Evolutionary conservation across 2,329 filamentous ascomycete species (phyloP), one percentile per base, ranked within the genome.

Genomic region (Trichoderma koningii): DNA sequence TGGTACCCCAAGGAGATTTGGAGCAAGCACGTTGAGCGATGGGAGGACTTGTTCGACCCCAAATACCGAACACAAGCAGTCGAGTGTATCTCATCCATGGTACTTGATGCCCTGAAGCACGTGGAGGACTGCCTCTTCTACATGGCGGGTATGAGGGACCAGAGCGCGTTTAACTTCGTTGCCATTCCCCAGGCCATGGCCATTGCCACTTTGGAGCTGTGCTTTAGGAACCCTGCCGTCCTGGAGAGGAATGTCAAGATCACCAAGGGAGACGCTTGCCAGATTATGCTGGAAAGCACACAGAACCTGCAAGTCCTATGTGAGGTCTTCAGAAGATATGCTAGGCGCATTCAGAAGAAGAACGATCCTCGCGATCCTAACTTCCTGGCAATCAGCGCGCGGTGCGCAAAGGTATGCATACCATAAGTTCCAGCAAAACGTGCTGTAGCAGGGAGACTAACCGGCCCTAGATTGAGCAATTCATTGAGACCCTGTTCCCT

Each of bases 131-230:
- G 94, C 75, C 80, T 99, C n/a, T 97, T 93, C 82, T 99, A 98
- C 80, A 92, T 99, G 81, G 94, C 94, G 5, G 95, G 91, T 53
- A 87, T 99, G 69, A 89, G 89, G 70, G 95, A 99, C 75, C 95
- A 99, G 81, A 96, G 92, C 75, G 92, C 97, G 28, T 99, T 99
- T 87, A 99, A 99, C 84, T 99, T 99, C 77, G 93, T 93, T 55
- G 94, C 94, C 64, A 99, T 99, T 69, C 95, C 95, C 2, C 95
- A 99, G 78, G 83, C 88, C 69, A 99, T 99, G 95, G 95, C 94
- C 61, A 97, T 99, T 76, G 94, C 95, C 9, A 98, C 94, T 0
- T 81, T 98, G 48, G 93, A 97, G 71, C 82, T 92, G 19, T 90
- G 94, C 71, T 99, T 98, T 86, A 89, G 91, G 73, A 99, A 99